A percentile compares a stretch with the other conserved stretches of the same genome.
phyloP scores from a whole-genome alignment of 257 asterid genomes.

The Anisodus tanguticus region DNA sequence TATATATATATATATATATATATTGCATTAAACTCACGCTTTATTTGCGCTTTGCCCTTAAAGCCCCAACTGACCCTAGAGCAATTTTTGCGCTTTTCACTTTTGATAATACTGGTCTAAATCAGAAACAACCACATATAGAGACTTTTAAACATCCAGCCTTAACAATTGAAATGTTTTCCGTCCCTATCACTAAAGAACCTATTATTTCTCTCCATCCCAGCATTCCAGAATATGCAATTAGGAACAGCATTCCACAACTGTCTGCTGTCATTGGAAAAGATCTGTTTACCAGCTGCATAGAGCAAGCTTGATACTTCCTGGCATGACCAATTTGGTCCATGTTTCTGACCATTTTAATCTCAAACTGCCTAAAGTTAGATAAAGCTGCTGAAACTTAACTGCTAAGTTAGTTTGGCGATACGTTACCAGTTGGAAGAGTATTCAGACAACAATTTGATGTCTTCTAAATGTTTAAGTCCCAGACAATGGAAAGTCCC shows the following conservation, averaged over 20 bases:
- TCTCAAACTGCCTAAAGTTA: not conserved
- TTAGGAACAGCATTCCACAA: not conserved
- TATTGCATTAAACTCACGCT: no score
- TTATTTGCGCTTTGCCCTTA: no score
- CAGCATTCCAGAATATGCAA: slow-evolving; percentile 17
- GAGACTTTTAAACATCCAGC: not conserved
- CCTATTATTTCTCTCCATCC: not conserved
- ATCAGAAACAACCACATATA: slow-evolving; percentile 1
- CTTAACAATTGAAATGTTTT: not conserved
- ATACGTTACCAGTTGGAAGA: slow-evolving; percentile 18
- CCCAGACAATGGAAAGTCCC: not conserved
- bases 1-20: no score
- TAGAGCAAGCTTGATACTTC: slow-evolving; percentile 2
- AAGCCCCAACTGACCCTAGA: no score
- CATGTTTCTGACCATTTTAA: not conserved
- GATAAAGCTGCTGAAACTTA: slow-evolving; percentile 5
- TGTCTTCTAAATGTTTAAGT: not conserved
- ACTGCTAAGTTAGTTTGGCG: not conserved
- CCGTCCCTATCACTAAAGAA: slow-evolving; percentile 13
- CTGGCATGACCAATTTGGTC: not conserved
- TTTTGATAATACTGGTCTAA: not conserved
- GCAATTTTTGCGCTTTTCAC: no score
- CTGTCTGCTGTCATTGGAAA: not conserved
- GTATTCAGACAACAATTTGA: slow-evolving; percentile 7
- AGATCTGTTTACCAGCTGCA: not conserved